Evolutionary conservation across 1,284 basidiomycete species (phyloP), one percentile per base, ranked within the genome.

Genomic region (Moesziomyces sp.): DNA sequence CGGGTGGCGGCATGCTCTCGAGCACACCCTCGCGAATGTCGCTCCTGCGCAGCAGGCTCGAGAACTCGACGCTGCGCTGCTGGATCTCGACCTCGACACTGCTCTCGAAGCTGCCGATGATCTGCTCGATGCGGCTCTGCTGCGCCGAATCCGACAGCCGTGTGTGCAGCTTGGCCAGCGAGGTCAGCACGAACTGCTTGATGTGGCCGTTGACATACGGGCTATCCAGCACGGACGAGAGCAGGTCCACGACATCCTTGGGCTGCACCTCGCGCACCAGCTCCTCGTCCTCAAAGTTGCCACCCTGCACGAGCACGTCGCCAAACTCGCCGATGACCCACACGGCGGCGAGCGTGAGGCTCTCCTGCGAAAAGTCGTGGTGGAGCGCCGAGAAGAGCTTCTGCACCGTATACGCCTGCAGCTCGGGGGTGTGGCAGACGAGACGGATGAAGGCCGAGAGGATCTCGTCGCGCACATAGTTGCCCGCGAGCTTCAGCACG

Each of bases 281-380:
- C 66, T 94, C 93, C 24, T 93, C 89, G n/a, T 93, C 88, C 19
- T 79, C 78, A 47, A 81, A 77, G 46, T 79, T 79, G 30, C 94
- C 94, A 19, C 90, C 90, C 79, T 96, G 91, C 3, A 99, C 85
- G 19, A 99, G 86, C 44, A 94, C 86, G 77, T 99, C 97, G 60
- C 93, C 93, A 83, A 97, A 99, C 86, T 99, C 97, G 56, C 97
- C 97, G 58, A 99, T 90, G 42, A 97, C 88, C 97, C 97, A 99
- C 0, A 96, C 92, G 0, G 94, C 91, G 2, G 93, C 92, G 11
- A 99, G 87, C 0, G 97, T 97, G 40, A 99, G 87, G 9, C 93
- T 93, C 82, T 99, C 96, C 83, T 99, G 97, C 2, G 96, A 98
- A 43, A 99, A 92, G 85, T 99, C 97, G 1, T 89, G 87, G 59